Evolutionary conservation across 2,329 filamentous ascomycete genomes (phyloP).

Genomic region (Dendryphion nanum): DNA sequence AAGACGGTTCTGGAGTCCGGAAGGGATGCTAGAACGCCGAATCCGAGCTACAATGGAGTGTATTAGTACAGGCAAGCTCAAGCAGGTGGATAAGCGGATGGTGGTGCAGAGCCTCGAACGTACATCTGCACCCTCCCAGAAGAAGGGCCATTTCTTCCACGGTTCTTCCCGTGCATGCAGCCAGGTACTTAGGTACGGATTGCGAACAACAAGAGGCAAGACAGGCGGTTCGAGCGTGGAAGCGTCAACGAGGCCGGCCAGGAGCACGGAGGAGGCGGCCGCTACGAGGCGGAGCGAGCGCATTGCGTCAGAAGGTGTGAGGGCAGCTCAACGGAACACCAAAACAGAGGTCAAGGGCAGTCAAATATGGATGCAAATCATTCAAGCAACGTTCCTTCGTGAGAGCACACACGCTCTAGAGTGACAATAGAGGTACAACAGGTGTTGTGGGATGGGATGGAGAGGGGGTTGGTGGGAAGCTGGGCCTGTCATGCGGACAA

Average conservation of each 20-base stretch:
- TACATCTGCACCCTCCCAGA: constrained; percentile 70
- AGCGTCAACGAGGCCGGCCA: constrained; percentile 45
- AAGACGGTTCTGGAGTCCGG: constrained; percentile 61
- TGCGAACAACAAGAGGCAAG: constrained; percentile 51
- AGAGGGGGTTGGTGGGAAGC: no score
- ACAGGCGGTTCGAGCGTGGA: constrained; percentile 56
- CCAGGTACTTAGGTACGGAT: constrained; percentile 53
- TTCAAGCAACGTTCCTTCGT: no score
- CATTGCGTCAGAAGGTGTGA: constrained; percentile 22
- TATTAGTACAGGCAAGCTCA: constrained; percentile 11
- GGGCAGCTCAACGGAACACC: constrained; percentile 4
- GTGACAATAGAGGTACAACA: no score
- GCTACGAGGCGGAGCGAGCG: constrained; percentile 17
- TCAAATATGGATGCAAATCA: constrained; percentile 1
- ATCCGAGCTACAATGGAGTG: constrained; percentile 49
- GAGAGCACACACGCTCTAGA: no score
- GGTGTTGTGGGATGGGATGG: no score
- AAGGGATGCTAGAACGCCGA: constrained; percentile 62
- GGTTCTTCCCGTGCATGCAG: constrained; percentile 69
- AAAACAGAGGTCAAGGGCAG: constrained; percentile 1
- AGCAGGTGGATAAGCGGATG: neutral
- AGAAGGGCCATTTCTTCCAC: constrained; percentile 85
- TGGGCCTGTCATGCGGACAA: no score
- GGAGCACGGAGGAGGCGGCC: constrained; percentile 30
- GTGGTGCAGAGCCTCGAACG: constrained; percentile 1